Evolutionary conservation across 2,329 filamentous ascomycete species (phyloP), one percentile per base, ranked within the genome.

Genomic region (Nigrospora oryzae): DNA sequence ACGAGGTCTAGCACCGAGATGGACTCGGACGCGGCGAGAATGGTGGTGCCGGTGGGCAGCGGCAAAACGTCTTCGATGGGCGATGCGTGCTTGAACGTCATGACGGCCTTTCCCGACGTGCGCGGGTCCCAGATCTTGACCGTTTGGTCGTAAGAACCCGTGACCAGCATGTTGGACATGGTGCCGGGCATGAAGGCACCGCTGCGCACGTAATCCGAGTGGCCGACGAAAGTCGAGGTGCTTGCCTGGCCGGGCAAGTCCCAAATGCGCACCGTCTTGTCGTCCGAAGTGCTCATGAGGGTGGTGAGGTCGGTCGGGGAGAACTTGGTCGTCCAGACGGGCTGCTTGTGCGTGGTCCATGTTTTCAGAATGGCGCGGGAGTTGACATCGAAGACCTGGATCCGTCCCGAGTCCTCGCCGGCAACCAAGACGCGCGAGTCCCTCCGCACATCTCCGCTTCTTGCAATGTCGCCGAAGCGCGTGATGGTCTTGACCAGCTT

Each of bases 401-500:
- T 87, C 50, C 84, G 83, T 46, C 94, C 94, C 36, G 81, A 85
- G 61, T 96, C 91, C 55, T 96, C 91, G 56, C 91, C 91, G 31
- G 91, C 89, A 33, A 94, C 84, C 55, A 98, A 68, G 46, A 98
- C 86, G 49, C 89, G 80, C 36, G 90, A 91, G 68, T 98, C 93
- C 45, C 83, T 77, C 47, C 93, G 81, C 51, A 97, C 84, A 60
- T 95, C 89, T 49, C 88, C 93, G 56, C 86, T 87, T 58, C 91
- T 86, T 49, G 89, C 91, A 53, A 90, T 84, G 61, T 95, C 89
- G 59, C 90, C 85, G 63, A 98, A 97, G 48, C 93, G 82, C 49
- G 89, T 89, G 57, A 98, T 93, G 11, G 89, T 95, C 72, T 95
- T 95, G 59, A 95, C 71, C 11, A 93, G 78, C 67, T 96, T 95